phyloP scores from a whole-genome alignment of 192 early-diverging fungal genomes.

The Allomyces arbusculus region DNA sequence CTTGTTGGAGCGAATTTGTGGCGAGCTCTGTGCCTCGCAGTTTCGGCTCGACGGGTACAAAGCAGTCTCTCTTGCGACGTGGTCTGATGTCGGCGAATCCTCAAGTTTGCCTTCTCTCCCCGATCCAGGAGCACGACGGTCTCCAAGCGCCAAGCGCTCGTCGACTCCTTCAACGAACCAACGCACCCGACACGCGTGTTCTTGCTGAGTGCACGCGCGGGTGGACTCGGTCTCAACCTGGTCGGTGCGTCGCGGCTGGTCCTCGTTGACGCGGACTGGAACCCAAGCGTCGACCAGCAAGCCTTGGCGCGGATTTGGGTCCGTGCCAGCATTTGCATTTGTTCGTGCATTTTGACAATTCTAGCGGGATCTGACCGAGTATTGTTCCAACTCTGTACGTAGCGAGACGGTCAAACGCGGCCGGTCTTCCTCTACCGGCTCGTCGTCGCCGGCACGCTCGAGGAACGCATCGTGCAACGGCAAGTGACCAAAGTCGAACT shows the following conservation, averaged over 20 bases:
- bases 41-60: constrained; percentile 37
- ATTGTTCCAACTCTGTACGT: background rate
- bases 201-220: constrained; percentile 29
- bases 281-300: constrained; percentile 19
- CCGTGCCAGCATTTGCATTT: too few relatives aligned
- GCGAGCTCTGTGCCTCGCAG: constrained; percentile 8
- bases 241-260: constrained; percentile 31
- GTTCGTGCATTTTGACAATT: too few relatives aligned
- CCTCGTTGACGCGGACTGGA: constrained; percentile 39
- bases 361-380: background rate
- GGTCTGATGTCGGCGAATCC: too few relatives aligned
- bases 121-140: constrained; percentile 9
- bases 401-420: constrained; percentile 18
- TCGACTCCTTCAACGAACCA: constrained; percentile 25
- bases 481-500: constrained; percentile 36
- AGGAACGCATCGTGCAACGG: constrained; percentile 40
- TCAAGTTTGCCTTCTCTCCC: too few relatives aligned
- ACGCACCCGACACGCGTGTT: constrained; percentile 17
- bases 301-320: constrained; percentile 47
- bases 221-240: constrained; percentile 40
- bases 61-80: constrained; percentile 1
- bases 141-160: constrained; percentile 17
- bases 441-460: constrained; percentile 16
- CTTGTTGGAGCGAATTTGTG: constrained; percentile 25
- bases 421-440: constrained; percentile 17